Base-by-base conservation (phyloP, 306 rosid genomes). In the Cucurbita moschata region DNA sequence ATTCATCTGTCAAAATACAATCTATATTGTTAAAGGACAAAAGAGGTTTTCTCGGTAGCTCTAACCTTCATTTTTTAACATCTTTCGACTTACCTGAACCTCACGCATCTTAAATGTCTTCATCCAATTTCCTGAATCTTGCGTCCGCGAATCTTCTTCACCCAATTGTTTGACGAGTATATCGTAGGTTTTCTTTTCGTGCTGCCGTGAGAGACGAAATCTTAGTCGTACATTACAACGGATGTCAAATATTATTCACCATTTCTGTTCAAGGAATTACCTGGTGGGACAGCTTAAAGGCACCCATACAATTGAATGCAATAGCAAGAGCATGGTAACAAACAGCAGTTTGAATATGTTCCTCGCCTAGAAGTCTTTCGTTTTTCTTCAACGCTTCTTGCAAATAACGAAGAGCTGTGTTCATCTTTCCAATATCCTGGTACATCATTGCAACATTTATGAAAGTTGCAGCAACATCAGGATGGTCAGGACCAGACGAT, bases 251-350 rank as follows among this genome's bases (percentile, higher is more conserved):
- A 35, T 26, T 61, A 30, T 16, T 7, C 18, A 26, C 7, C 8
- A 26, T 10, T 46, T 19, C 60, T 37, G 40, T 56, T 75, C 10
- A n/a, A 62, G 30, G 53, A 63, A 38, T 58, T 79, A 95, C 99
- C 97, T 91, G 97, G 82, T 91, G 96, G 62, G 99, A 91, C 77
- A 91, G 96, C 87, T 88, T 95, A 86, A 82, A 95, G 82, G 97
- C 96, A 71, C 97, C 96, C 96, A 95, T 91, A 78, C 96, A 95
- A 84, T 95, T 95, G 79, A 87, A 95, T 77, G 99, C 97, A 78
- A 89, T 89, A 72, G 99, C 96, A 50, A 95, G 96, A 66, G 99
- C 96, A 82, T 95, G 99, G 82, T 95, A 95, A 87, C 99, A 95
- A 60, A 89, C 99, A 74, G 99, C 99, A 71, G 99, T 95, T 81